Evolutionary conservation across 192 early-diverging fungal species (phyloP), one percentile per base, ranked within the genome.

Genomic region (Rhizoclosmatium globosum): DNA sequence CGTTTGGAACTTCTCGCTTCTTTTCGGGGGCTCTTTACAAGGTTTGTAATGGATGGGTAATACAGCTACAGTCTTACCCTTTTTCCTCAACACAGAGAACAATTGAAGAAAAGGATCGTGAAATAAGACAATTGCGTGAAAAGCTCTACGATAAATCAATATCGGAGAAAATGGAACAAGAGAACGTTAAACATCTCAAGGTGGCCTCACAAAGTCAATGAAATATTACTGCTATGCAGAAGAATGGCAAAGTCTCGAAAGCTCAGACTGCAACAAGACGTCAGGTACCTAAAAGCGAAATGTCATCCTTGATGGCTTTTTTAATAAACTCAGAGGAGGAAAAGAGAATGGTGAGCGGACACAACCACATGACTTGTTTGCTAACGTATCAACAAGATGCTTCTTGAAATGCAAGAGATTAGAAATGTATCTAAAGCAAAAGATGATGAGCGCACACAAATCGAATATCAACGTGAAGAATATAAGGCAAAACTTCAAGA

Each of bases 221-320:
- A 85, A 87, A 62, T 91, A 90, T 74, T 89, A 91, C 73, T 79
- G 80, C 23, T 88, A 83, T 65, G 89, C 89, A 7, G 89, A 91
- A 79, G 88, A 89, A 61, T 91, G 89, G 89, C 88, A 90, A 73
- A 68, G 64, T 46, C 60, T 50, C 9, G 88, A 91, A 71, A 84
- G 84, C 70, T 50, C 76, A 3, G 87, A n/a, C 70, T 91, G 70
- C 83, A 86, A 64, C 69, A 78, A 42, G 86, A 89, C 70, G 79
- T 90, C n/a, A 75, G 82, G 48, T 71, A 81, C 62, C 67, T 91
- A 38, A 91, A 91, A 74, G 83, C 78, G 88, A 91, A 77, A 77
- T 87, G 56, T 82, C 85, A 0, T 84, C 85, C 3, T 57, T 91
- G 57, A 87, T 91, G 82, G 89, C 88, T 0, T 87, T 89, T 57